Evolutionary conservation across 2,329 filamentous ascomycete species (phyloP).

Genomic region (Plectosphaerella plurivora): DNA sequence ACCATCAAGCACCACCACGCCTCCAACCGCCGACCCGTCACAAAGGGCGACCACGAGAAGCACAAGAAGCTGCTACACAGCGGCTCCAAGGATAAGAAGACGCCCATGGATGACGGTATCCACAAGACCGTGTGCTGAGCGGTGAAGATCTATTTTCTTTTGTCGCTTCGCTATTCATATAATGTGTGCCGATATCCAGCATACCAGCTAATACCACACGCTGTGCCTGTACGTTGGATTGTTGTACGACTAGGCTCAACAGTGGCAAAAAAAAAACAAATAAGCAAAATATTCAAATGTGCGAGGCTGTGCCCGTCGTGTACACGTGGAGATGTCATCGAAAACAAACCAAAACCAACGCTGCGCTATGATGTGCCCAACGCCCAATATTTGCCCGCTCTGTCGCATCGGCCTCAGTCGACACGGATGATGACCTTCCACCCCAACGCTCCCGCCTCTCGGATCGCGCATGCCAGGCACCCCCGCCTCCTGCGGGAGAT

Average conservation of each 20-base stretch:
- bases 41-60: slow-evolving; percentile 7
- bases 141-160: background rate
- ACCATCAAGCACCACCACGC: slow-evolving; percentile 9
- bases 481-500: slow-evolving; percentile 63
- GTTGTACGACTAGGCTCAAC: too few relatives aligned
- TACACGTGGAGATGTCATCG: background rate
- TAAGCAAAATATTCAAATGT: too few relatives aligned
- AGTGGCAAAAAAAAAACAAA: too few relatives aligned
- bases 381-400: background rate
- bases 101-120: slow-evolving; percentile 18
- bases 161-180: too few relatives aligned
- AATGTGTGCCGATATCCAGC: too few relatives aligned
- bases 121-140: slow-evolving; percentile 23
- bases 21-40: slow-evolving; percentile 6
- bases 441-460: slow-evolving; percentile 67
- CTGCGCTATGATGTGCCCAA: background rate
- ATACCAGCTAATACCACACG: too few relatives aligned
- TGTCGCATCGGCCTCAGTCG: slow-evolving; percentile 27
- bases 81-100: slow-evolving; percentile 1
- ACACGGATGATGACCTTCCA: slow-evolving; percentile 64
- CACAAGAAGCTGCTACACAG: background rate
- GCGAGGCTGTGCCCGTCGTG: too few relatives aligned
- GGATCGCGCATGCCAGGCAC: slow-evolving; percentile 69
- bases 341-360: background rate
- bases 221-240: too few relatives aligned